Evolutionary conservation across 148 eudicot genomes (phyloP).

Genomic region (Vaccinium vitisidaea): DNA sequence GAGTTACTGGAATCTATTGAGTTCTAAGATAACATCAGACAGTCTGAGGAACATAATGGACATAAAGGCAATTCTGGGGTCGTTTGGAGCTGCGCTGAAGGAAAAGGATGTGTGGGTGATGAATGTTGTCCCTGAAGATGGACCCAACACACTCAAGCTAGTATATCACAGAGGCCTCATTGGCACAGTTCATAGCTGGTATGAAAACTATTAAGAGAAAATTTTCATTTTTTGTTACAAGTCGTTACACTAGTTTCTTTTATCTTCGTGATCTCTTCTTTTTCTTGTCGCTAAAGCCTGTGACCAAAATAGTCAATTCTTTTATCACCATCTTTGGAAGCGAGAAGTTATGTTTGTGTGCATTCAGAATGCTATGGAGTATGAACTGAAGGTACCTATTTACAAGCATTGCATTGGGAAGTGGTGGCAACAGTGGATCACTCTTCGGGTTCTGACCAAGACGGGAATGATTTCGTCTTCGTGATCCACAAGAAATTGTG

Average conservation of each 20-base stretch:
- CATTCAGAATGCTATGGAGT: no score
- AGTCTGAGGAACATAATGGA: constrained; percentile 91
- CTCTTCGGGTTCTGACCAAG: constrained; percentile 50
- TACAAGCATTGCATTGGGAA: constrained; percentile 90
- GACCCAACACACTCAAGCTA: no score
- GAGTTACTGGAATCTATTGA: constrained; percentile 72
- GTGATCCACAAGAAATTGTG: constrained; percentile 83
- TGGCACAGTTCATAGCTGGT: constrained; percentile 89
- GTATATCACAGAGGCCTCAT: no score
- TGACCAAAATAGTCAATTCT: not conserved
- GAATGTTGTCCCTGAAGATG: constrained; percentile 95
- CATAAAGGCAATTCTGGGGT: constrained; percentile 92
- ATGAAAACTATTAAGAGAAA: constrained; percentile 19
- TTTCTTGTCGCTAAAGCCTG: no score
- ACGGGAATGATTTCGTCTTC: constrained; percentile 66
- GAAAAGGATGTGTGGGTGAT: constrained; percentile 96
- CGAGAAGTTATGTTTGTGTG: not conserved
- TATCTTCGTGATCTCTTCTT: no score
- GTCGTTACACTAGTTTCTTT: not conserved
- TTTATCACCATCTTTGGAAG: not conserved
- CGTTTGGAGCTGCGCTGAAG: constrained; percentile 93
- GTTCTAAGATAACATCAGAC: constrained; percentile 66
- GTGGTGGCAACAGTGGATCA: constrained; percentile 58
- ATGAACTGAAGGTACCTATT: not conserved
- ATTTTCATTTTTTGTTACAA: not conserved